These are phyloP conservation scores for Lodderomyces oxycetoniae DNA, from an alignment of 1,139 yeast genomes.

Conservation along the genomic window DNA sequence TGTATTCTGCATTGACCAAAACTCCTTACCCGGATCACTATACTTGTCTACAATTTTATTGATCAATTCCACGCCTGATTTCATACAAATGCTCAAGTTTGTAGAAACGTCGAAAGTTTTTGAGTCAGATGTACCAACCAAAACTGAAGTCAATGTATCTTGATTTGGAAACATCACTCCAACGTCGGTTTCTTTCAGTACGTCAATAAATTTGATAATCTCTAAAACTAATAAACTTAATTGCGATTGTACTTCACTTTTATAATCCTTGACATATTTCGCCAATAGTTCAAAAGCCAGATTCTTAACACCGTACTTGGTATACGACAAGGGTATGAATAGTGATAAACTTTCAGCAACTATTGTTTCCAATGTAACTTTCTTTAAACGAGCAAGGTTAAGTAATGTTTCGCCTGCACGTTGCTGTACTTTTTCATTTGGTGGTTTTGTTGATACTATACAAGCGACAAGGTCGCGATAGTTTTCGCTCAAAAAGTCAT, in stretches of 20 bases:
- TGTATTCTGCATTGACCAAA: constrained; percentile 36
- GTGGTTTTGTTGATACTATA: constrained; percentile 20
- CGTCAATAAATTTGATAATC: constrained; percentile 37
- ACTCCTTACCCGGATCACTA: constrained; percentile 9
- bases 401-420: constrained; percentile 13
- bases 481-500: constrained; percentile 26
- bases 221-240: constrained; percentile 20
- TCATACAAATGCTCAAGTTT: constrained; percentile 19
- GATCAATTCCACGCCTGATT: constrained; percentile 25
- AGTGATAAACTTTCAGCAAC: constrained; percentile 32
- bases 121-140: constrained; percentile 13
- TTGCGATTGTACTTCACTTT: constrained; percentile 17
- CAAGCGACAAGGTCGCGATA: constrained; percentile 35
- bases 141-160: not conserved
- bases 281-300: constrained; percentile 25
- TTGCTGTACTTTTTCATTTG: constrained; percentile 2
- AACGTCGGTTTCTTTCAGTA: constrained; percentile 23
- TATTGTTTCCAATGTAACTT: constrained; percentile 16
- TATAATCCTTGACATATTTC: constrained; percentile 14
- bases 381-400: constrained; percentile 17
- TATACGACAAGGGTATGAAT: constrained; percentile 42
- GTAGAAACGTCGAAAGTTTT: not conserved
- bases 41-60: constrained; percentile 19
- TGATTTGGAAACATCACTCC: not conserved
- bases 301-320: constrained; percentile 38